These are phyloP conservation scores for Zasmidium angulare DNA, from an alignment of 2,329 filamentous ascomycete species.

Conservation along the genomic window DNA sequence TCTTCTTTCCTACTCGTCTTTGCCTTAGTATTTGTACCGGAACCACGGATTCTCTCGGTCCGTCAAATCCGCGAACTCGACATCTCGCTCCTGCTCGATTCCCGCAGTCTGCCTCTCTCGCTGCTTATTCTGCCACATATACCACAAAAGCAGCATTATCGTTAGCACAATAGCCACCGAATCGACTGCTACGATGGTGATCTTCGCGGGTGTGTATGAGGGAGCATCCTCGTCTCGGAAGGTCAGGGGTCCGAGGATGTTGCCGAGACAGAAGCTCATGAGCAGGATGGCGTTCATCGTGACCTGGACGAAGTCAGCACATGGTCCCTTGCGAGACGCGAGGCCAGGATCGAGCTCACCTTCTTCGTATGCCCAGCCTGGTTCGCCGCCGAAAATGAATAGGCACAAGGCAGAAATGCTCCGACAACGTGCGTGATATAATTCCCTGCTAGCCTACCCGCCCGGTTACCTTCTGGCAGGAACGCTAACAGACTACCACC, in stretches of 20 bases:
- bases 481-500: neutral
- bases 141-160: conserved; percentile 44
- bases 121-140: neutral
- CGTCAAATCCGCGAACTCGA: conserved; percentile 41
- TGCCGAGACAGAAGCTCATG: conserved; percentile 35
- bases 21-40: conserved; percentile 9
- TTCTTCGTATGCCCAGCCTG: conserved; percentile 70
- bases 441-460: neutral
- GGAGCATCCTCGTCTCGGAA: conserved; percentile 39
- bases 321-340: no score
- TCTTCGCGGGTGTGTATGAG: conserved; percentile 43
- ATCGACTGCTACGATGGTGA: conserved; percentile 38
- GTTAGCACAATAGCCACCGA: conserved; percentile 39
- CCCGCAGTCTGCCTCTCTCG: neutral
- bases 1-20: no score
- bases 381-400: conserved; percentile 43
- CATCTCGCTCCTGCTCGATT: conserved; percentile 2
- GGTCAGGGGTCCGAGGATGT: conserved; percentile 41
- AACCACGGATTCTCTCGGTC: conserved; percentile 59
- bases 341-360: no score
- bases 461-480: neutral
- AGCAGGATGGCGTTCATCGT: conserved; percentile 57
- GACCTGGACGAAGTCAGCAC: neutral
- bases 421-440: neutral
- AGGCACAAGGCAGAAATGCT: conserved; percentile 29